Evolutionary conservation across 768 basidiomycete genomes (phyloP).

Genomic region (Pleurotus eryngii): DNA sequence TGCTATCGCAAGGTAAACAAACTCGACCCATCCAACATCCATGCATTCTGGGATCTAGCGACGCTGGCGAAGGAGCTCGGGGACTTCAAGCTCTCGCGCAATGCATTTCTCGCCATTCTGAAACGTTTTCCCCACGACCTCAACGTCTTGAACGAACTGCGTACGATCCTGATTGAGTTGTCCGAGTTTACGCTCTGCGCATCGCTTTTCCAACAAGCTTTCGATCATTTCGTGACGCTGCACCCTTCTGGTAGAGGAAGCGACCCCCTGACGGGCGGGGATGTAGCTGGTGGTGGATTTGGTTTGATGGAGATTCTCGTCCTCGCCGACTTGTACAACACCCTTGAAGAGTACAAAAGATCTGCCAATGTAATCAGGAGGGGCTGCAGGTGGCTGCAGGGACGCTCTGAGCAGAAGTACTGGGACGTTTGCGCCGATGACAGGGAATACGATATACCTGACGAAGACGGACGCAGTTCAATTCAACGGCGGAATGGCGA

Average conservation of each 20-base stretch:
- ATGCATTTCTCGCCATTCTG: slow-evolving; percentile 67
- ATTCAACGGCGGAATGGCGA: slow-evolving; percentile 37
- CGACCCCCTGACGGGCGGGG: slow-evolving; percentile 23
- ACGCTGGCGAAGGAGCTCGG: slow-evolving; percentile 74
- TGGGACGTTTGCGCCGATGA: slow-evolving; percentile 89
- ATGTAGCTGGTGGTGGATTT: slow-evolving; percentile 49
- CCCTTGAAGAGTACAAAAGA: slow-evolving; percentile 61
- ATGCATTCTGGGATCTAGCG: slow-evolving; percentile 89
- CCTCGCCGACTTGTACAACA: slow-evolving; percentile 81
- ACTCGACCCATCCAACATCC: slow-evolving; percentile 76
- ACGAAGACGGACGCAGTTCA: slow-evolving; percentile 20
- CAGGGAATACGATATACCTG: slow-evolving; percentile 73
- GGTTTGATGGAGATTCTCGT: slow-evolving; percentile 70
- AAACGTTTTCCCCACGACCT: slow-evolving; percentile 78
- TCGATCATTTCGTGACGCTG: slow-evolving; percentile 58
- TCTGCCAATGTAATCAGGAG: slow-evolving; percentile 67
- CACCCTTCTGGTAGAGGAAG: slow-evolving; percentile 41
- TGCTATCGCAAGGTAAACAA: slow-evolving; percentile 84
- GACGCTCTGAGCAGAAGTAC: slow-evolving; percentile 62
- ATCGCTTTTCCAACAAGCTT: slow-evolving; percentile 66
- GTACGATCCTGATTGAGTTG: slow-evolving; percentile 72
- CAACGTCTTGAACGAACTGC: slow-evolving; percentile 73
- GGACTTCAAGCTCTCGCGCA: slow-evolving; percentile 60
- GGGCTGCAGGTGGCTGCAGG: slow-evolving; percentile 92
- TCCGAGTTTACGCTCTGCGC: slow-evolving; percentile 65